A percentile compares a stretch with the other conserved stretches of the same genome.
Conservation (phyloP, 176 grass and related monocot species). For the Raddia distichophylla region DNA sequence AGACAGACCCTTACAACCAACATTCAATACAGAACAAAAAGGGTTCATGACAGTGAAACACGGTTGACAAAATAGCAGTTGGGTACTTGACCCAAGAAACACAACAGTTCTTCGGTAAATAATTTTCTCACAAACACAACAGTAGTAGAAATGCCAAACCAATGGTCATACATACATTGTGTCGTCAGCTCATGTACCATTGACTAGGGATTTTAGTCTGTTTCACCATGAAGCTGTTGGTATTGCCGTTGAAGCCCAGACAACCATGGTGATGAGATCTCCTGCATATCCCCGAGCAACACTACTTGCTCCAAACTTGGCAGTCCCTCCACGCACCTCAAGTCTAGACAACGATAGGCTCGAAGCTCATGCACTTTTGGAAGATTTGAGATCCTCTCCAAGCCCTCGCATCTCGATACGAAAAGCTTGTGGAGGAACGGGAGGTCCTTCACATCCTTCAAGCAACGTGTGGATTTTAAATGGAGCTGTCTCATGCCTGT, state of each 20-base stretch:
- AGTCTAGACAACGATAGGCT: not conserved
- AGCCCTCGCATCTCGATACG: too few species aligned
- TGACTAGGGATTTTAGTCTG: too few species aligned
- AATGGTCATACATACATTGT: too few species aligned
- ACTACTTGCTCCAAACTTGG: not conserved
- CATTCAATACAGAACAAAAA: too few species aligned
- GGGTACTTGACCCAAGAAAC: too few species aligned
- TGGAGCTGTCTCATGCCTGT: not conserved
- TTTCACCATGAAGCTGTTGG: not conserved
- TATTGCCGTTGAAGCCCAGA: not conserved
- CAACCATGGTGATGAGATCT: not conserved
- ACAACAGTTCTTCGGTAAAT: too few species aligned
- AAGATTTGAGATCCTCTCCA: conserved; percentile 34
- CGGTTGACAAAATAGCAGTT: too few species aligned
- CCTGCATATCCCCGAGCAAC: not conserved
- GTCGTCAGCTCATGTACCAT: too few species aligned
- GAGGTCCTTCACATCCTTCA: conserved; percentile 36
- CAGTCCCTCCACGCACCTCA: not conserved
- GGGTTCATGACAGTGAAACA: too few species aligned
- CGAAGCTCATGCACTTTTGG: not conserved
- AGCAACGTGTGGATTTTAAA: not conserved
- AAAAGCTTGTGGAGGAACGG: not conserved
- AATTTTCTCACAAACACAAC: too few species aligned
- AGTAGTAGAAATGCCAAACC: too few species aligned
- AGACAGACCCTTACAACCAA: too few species aligned